Evolutionary conservation across 2,329 filamentous ascomycete genomes (phyloP), one percentile per base, ranked within the genome.

Genomic region (Podosphaera aphanis): DNA sequence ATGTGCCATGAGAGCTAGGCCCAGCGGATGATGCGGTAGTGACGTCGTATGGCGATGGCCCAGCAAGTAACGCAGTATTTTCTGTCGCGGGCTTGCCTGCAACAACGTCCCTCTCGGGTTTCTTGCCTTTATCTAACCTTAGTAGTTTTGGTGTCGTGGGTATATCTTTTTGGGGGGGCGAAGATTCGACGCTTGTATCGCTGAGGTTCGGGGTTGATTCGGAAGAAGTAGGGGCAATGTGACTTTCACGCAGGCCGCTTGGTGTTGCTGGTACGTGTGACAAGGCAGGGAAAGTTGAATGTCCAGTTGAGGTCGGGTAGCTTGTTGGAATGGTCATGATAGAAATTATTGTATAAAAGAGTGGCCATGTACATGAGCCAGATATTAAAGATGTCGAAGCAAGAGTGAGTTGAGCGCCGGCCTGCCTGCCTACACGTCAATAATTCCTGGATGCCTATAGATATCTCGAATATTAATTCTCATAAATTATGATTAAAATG

Each of bases 1-100:
- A 83, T 15, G 80, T 81, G 53, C 82, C 83, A 62, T 90, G 79
- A 54, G 71, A 69, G 64, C 77, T 83, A 33, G 29, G 29, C 13
- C 29, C 11, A 11, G 29, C 2, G 29, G 8, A 11, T n/a, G 29
- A 33, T 4, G 29, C 15, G 3, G 29, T 13, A 33, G 5, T 33
- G 13, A 1, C 3, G 15, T 33, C 29, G 15, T 33, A n/a, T 13
- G 6, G 29, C 3, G 29, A 33, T 33, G 57, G 45, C 60, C 59
- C 18, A 66, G 68, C 8, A 11, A 73, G 62, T 21, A 77, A 60
- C 2, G 69, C 64, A 1, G 71, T 73, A 2, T 64, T 66, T 53
- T 77, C 73, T 51, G 60, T 62, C 6, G 61, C 49, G 8, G 15
- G 8, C 29, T 13, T 11, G 3, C 11, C 29, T 13, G 5, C 3